These are phyloP conservation scores for Lentinula sp. DNA, from an alignment of 768 basidiomycete genomes.

Conservation along the genomic window DNA sequence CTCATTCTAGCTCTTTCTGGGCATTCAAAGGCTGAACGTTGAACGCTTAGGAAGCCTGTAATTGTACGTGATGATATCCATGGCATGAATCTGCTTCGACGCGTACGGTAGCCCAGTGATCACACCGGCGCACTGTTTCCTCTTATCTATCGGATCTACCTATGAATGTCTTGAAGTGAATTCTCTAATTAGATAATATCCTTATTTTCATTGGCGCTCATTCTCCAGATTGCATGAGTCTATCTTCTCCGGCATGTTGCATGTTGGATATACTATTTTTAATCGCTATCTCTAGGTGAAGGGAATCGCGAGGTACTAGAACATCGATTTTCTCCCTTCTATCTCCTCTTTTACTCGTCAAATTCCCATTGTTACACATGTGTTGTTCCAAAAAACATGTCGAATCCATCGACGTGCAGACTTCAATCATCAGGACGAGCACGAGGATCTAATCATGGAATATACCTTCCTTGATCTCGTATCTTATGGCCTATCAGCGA, in stretches of 20 bases:
- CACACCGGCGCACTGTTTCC: not conserved
- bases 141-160: not conserved
- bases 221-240: not conserved
- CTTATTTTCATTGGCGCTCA: not conserved
- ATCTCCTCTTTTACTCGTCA: not conserved
- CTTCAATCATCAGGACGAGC: not conserved
- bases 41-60: not conserved
- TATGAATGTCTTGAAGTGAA: not conserved
- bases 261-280: not conserved
- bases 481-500: not conserved
- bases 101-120: not conserved
- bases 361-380: not conserved
- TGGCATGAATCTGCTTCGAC: not conserved
- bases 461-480: not conserved
- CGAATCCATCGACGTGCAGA: no score
- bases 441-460: not conserved
- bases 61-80: not conserved
- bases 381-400: no score
- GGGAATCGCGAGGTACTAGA: not conserved
- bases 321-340: not conserved
- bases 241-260: not conserved
- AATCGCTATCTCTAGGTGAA: not conserved
- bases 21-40: no score
- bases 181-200: not conserved
- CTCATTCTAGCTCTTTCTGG: no score